Evolutionary conservation across 2,329 filamentous ascomycete genomes (phyloP), one percentile per base, ranked within the genome.

Genomic region (Aspergillus terreus): DNA sequence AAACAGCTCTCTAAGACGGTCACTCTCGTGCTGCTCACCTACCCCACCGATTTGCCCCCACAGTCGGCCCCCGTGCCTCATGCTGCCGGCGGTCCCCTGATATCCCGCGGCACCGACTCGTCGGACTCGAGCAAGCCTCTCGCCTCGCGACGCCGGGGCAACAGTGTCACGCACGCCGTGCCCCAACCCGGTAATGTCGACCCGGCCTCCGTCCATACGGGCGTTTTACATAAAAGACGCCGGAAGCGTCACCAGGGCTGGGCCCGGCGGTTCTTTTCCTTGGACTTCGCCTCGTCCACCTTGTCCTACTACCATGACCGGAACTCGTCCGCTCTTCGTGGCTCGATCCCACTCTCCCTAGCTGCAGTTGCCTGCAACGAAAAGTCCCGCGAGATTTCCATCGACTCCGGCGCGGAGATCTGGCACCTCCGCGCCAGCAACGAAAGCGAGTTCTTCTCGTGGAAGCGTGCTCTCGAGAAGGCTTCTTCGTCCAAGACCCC

Each of bases 231-330:
- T 58, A 99, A 99, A 79, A 85, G 94, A 63, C 83, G 92, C 58
- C 84, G 94, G 53, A 97, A 96, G 81, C 87, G 89, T 74, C 91
- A 92, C 43, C 94, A 97, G 71, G 92, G 92, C 41, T 95, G 91
- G 71, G 94, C 94, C 5, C 83, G 90, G 51, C 84, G 94, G 35
- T 99, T 94, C 78, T 99, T 99, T 73, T 96, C 92, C 0, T 79
- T 99, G 49, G 94, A 99, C 70, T 97, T 92, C 67, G 91, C 88
- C 4, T 92, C 92, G 0, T 95, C 89, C 55, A 97, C 94, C 0
- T 77, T 99, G 30, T 97, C 94, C 0, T 99, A 99, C 75, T 99
- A 96, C 68, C 89, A 95, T 67, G 94, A 92, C 69, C 87, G 90
- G 43, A 92, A 95, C 66, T 96, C 92, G 4, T 95, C 92, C 5